Conservation (phyloP, 257 asterid genomes). For the Cordia subcordata region DNA sequence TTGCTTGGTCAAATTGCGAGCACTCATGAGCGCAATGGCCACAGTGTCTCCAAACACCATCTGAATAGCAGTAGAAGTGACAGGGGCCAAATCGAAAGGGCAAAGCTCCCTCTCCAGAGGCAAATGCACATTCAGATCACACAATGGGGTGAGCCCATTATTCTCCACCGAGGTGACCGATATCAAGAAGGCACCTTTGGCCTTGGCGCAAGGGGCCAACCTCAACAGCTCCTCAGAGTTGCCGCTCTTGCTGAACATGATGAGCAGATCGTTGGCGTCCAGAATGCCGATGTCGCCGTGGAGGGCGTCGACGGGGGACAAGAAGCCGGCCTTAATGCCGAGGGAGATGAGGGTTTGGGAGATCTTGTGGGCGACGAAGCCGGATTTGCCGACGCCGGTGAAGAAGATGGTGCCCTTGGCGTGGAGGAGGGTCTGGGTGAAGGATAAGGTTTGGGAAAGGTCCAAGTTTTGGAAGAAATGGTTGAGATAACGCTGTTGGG, state of each 20-base stretch:
- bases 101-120: constrained; percentile 87
- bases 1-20: constrained; percentile 70
- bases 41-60: constrained; percentile 84
- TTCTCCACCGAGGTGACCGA: constrained; percentile 79
- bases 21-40: constrained; percentile 82
- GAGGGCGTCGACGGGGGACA: constrained; percentile 88
- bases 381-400: constrained; percentile 96
- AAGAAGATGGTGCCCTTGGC: constrained; percentile 75
- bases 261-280: constrained; percentile 52
- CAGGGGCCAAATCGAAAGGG: constrained; percentile 89
- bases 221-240: constrained; percentile 68
- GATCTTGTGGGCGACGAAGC: constrained; percentile 85
- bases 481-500: constrained; percentile 85
- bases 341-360: constrained; percentile 82
- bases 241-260: constrained; percentile 91
- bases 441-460: constrained; percentile 66
- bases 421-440: constrained; percentile 70
- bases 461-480: constrained; percentile 89
- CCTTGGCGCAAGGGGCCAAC: constrained; percentile 90
- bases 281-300: constrained; percentile 97
- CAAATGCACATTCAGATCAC: constrained; percentile 89
- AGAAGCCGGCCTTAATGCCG: constrained; percentile 68
- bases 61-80: constrained; percentile 45
- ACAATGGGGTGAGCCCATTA: constrained; percentile 50
- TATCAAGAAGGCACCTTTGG: constrained; percentile 76